Conservation (phyloP, 208 protist species). For the Wallacemonas sp. region DNA sequence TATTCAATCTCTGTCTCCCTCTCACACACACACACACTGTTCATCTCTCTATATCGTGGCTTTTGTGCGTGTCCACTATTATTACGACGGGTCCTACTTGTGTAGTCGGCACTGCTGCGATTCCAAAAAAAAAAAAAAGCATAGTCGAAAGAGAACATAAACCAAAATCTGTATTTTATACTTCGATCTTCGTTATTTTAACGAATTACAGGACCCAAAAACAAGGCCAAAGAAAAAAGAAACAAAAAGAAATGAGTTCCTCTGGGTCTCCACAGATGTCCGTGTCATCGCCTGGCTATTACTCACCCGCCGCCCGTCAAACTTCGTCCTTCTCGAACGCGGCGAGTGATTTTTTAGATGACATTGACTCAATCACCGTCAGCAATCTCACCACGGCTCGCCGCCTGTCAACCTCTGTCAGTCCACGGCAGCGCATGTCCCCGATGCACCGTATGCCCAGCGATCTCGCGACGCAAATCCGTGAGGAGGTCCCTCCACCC, state of each 20-base stretch:
- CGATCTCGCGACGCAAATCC: background rate
- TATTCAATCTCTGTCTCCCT: background rate
- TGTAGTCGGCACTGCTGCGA: too few species aligned
- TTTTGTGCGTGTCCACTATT: too few species aligned
- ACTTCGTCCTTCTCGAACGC: constrained; percentile 3
- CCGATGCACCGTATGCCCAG: background rate
- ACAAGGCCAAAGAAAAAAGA: too few species aligned
- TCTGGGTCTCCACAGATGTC: background rate
- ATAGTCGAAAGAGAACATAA: too few species aligned
- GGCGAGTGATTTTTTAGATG: constrained; percentile 7
- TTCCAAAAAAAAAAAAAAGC: too few species aligned
- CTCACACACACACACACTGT: background rate
- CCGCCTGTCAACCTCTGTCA: background rate
- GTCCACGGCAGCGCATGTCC: background rate
- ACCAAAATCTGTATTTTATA: too few species aligned
- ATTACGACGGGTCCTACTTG: too few species aligned
- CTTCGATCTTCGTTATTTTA: too few species aligned
- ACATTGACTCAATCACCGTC: background rate
- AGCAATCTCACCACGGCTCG: constrained; percentile 8
- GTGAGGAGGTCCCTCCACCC: background rate
- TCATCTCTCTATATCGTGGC: too few species aligned
- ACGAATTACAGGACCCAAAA: too few species aligned
- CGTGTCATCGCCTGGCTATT: background rate
- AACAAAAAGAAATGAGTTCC: background rate
- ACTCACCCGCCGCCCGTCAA: background rate